Base-by-base conservation (phyloP, 169 alveolate species). In the Cryptosporidium viatorum region DNA sequence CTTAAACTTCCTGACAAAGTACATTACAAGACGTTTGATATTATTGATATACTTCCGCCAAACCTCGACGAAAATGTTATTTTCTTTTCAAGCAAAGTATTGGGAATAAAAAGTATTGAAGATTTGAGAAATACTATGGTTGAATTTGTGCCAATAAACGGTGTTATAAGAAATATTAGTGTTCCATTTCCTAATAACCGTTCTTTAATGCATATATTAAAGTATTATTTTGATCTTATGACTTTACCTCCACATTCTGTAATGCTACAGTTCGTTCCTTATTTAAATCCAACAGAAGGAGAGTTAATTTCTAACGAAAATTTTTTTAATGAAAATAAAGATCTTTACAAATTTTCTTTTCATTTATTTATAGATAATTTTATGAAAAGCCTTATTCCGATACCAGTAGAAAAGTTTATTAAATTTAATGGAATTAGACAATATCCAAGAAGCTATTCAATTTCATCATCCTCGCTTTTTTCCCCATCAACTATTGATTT, bases 251-350 rank as follows among this genome's bases (percentile, higher is more conserved):
- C 74, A 1, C 65, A 43, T 14, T 41, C 60, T 7, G 59, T 39
- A 23, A 37, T 80, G n/a, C 26, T 48, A 16, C 89, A 80, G 48
- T 80, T 80, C n/a, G n/a, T 43, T 62, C 89, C 89, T n/a, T 80
- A 62, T 80, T 23, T 80, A n/a, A 62, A 43, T 43, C 6, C 29
- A 10, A 16, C 6, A 6, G 75, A 80, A 29, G 75, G 35, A 8
- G 52, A 80, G 39, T 16, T 21, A 1, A 80, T 80, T 29, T 45
- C 75, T 14, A 48, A 80, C 8, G 37, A 41, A 14, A 26, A 45
- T 62, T 43, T 23, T 39, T 60, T 60, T 9, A 35, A 80, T 65
- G 48, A 62, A 65, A 26, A 23, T 41, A 80, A 16, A 29, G 59
- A 60, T 3, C 26, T 2, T 4, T 80, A 80, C 39, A 65, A 62